Percentiles rank a stretch among this genome's conserved stretches.
Conservation (phyloP, 768 basidiomycete species). For the Lactarius psammicola region DNA sequence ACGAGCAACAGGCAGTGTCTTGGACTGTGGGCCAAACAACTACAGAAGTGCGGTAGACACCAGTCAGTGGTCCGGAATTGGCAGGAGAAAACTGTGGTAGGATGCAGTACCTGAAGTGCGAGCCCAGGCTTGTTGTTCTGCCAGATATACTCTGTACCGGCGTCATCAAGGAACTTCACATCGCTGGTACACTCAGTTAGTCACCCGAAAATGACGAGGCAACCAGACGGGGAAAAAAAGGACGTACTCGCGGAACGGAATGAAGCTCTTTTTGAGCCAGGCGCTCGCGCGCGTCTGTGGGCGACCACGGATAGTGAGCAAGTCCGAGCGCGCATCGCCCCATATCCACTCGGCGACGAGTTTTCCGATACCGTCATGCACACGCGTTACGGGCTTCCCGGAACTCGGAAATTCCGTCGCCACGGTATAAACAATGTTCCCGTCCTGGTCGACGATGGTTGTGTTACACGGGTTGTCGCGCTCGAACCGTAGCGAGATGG, state of each 20-base stretch:
- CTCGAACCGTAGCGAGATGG: constrained; percentile 15
- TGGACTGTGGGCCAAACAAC: constrained; percentile 25
- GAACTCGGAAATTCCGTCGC: constrained; percentile 22
- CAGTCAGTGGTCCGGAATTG: neutral
- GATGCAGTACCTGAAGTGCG: constrained; percentile 15
- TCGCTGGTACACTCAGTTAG: constrained; percentile 4
- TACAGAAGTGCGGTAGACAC: neutral
- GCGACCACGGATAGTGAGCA: constrained; percentile 24
- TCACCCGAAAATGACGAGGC: neutral
- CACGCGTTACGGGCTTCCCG: constrained; percentile 19
- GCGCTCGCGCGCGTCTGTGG: constrained; percentile 18
- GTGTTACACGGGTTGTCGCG: constrained; percentile 30
- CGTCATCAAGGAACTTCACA: constrained; percentile 25
- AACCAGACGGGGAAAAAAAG: too few species aligned
- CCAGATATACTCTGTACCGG: constrained; percentile 23
- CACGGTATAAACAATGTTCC: constrained; percentile 22
- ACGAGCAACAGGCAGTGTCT: constrained; percentile 27
- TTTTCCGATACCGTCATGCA: constrained; percentile 20
- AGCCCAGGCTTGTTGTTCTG: constrained; percentile 25
- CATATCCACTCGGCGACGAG: constrained; percentile 29
- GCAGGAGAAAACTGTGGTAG: neutral
- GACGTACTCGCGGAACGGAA: constrained; percentile 25
- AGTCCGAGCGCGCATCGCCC: constrained; percentile 28
- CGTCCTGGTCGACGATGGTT: constrained; percentile 21
- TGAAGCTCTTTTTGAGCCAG: constrained; percentile 28